Conservation (phyloP, 1,139 yeast species). For the Zygoascus hellenicus region DNA sequence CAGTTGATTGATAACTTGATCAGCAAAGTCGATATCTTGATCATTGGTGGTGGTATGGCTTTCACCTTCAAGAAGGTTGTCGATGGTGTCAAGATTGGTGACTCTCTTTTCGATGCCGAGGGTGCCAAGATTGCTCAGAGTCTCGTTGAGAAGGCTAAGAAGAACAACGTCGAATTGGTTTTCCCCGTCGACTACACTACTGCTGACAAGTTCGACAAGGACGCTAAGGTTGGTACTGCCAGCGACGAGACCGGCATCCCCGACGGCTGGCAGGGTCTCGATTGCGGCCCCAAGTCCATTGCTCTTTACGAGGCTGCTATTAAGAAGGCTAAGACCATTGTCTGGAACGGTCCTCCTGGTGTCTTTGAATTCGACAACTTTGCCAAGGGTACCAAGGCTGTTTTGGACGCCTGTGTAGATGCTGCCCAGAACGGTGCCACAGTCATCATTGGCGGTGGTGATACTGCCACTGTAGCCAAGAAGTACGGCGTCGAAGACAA, state of each 20-base stretch:
- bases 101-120: slow-evolving; percentile 82
- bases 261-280: slow-evolving; percentile 91
- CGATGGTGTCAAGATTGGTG: slow-evolving; percentile 76
- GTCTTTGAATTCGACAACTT: slow-evolving; percentile 93
- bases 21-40: slow-evolving; percentile 86
- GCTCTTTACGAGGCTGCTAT: slow-evolving; percentile 73
- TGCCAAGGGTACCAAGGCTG: slow-evolving; percentile 81
- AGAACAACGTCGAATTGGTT: slow-evolving; percentile 83
- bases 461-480: slow-evolving; percentile 98
- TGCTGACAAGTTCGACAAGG: slow-evolving; percentile 88
- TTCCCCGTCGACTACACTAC: slow-evolving; percentile 92
- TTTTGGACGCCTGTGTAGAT: slow-evolving; percentile 80
- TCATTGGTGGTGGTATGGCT: slow-evolving; percentile 99
- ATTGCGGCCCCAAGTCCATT: slow-evolving; percentile 83
- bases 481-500: slow-evolving; percentile 92
- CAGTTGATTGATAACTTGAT: slow-evolving; percentile 94
- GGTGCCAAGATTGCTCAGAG: slow-evolving; percentile 91
- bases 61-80: slow-evolving; percentile 94
- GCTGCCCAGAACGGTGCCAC: slow-evolving; percentile 86
- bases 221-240: slow-evolving; percentile 76
- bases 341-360: slow-evolving; percentile 99
- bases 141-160: slow-evolving; percentile 90
- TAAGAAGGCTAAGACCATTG: slow-evolving; percentile 89
- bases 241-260: slow-evolving; percentile 86
- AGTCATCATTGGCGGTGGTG: slow-evolving; percentile 98